Evolutionary conservation across 495 filamentous ascomycete species (phyloP), one percentile per base, ranked within the genome.

Genomic region (Durotheca rogersii): DNA sequence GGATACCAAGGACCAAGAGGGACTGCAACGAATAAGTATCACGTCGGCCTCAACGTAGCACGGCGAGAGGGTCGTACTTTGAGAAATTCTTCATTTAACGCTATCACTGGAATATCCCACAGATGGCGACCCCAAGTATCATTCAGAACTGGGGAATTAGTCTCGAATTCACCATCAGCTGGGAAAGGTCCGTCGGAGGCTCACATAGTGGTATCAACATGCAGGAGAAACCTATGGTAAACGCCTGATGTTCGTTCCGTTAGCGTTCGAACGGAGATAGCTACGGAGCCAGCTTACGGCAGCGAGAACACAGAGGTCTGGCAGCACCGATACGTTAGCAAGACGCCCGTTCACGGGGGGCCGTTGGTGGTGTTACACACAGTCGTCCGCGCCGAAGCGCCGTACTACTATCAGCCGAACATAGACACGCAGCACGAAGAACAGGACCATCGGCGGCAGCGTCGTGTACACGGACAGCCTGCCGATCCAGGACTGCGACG

Each of bases 381-480:
- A n/a, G n/a, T n/a, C n/a, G n/a, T n/a, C n/a, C n/a, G 16, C 11
- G 18, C 14, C 4, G 4, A 10, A n/a, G 15, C 15, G 15, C 2
- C 18, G 31, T 36, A 46, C 42, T 17, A 19, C 33, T 29, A 29
- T 35, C 37, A 51, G 3, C 37, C 39, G 40, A 11, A 51, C 48
- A 18, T 51, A 51, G n/a, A 35, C 10, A 1, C 48, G 38, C 3
- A 51, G 36, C 11, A 15, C 29, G 17, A 51, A 18, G 4, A 23
- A 15, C 1, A 51, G 3, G n/a, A 43, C 17, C 29, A 33, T 20
- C 6, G 30, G 1, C 2, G 48, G 48, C 18, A 43, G 17, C 1
- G 39, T 51, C 2, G 37, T 7, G 19, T 51, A 51, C 38, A 43
- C 21, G 0, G 40, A 34, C 16, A 51, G 6, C 14, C 38, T 43